Percentiles rank a stretch among this genome's conserved stretches.
phyloP scores from a whole-genome alignment of 2,329 filamentous ascomycete genomes.

The Pseudofabraea citricarpa region DNA sequence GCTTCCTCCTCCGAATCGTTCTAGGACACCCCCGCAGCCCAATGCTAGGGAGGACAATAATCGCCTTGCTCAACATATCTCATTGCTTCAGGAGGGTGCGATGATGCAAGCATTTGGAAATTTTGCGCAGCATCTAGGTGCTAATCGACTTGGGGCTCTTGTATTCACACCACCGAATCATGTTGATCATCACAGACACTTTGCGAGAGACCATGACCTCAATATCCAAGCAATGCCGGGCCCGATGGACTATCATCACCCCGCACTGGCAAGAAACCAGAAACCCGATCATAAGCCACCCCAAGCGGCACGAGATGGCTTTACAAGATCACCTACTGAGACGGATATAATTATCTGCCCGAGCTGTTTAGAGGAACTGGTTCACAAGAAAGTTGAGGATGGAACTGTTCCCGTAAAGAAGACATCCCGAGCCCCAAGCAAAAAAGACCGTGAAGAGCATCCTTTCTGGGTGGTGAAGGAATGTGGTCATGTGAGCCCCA shows the following conservation, averaged over 20 bases:
- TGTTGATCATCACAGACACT: neutral
- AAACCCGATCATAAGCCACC: constrained; percentile 24
- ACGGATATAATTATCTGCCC: constrained; percentile 77
- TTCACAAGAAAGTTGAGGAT: constrained; percentile 49
- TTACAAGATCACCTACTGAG: constrained; percentile 70
- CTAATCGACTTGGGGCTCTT: no score
- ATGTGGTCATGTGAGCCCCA: constrained; percentile 82
- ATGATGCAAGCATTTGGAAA: no score
- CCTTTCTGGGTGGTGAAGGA: constrained; percentile 89
- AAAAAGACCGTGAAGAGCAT: constrained; percentile 56
- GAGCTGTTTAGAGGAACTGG: constrained; percentile 79
- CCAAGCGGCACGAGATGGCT: constrained; percentile 65
- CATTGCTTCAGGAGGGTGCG: no score
- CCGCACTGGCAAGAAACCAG: constrained; percentile 16
- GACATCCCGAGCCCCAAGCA: constrained; percentile 41
- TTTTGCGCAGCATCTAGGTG: neutral
- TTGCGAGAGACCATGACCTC: neutral
- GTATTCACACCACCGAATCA: no score
- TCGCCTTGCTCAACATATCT: no score
- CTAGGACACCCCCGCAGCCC: no score
- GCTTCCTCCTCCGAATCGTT: no score
- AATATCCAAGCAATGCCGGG: constrained; percentile 15
- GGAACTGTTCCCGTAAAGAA: constrained; percentile 30
- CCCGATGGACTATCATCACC: constrained; percentile 21
- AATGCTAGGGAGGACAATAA: no score